These are phyloP conservation scores for Colletotrichum sp. DNA, from an alignment of 2,329 filamentous ascomycete genomes.

Conservation along the genomic window DNA sequence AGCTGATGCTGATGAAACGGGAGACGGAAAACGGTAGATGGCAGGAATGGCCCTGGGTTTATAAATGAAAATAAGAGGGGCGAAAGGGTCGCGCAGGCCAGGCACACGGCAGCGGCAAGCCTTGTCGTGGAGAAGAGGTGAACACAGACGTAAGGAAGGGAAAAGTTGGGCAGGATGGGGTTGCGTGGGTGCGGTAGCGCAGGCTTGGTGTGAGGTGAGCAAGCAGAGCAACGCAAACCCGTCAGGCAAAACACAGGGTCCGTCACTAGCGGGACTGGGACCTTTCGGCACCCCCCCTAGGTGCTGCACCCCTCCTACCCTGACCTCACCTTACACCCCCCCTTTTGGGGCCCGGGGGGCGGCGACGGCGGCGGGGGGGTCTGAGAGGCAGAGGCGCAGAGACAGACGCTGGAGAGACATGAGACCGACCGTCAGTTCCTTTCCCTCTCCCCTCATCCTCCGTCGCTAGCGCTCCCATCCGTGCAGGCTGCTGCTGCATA, in stretches of 20 bases:
- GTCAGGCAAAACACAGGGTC: conserved; percentile 19
- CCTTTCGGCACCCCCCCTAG: background rate
- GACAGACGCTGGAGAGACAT: background rate
- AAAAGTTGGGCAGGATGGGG: conserved; percentile 17
- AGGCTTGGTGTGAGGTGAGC: background rate
- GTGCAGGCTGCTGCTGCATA: conserved; percentile 4
- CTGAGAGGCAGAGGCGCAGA: background rate
- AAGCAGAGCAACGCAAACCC: background rate
- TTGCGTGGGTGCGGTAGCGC: background rate
- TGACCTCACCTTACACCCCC: background rate
- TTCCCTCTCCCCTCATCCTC: background rate
- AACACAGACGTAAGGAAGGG: conserved; percentile 7
- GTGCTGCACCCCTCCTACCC: background rate
- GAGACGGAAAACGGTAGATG: conserved; percentile 6
- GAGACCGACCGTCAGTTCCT: background rate
- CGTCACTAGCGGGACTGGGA: conserved; percentile 2
- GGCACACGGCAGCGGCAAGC: background rate
- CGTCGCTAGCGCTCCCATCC: background rate
- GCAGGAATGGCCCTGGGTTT: conserved; percentile 18
- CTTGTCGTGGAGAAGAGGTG: conserved; percentile 19
- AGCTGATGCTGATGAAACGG: conserved; percentile 18
- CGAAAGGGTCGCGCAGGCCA: background rate
- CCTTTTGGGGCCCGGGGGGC: background rate
- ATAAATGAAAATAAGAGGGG: conserved; percentile 22
- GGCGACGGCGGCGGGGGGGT: background rate